These are phyloP conservation scores for Sindora glabra DNA, from an alignment of 306 rosid species.

Conservation along the genomic window DNA sequence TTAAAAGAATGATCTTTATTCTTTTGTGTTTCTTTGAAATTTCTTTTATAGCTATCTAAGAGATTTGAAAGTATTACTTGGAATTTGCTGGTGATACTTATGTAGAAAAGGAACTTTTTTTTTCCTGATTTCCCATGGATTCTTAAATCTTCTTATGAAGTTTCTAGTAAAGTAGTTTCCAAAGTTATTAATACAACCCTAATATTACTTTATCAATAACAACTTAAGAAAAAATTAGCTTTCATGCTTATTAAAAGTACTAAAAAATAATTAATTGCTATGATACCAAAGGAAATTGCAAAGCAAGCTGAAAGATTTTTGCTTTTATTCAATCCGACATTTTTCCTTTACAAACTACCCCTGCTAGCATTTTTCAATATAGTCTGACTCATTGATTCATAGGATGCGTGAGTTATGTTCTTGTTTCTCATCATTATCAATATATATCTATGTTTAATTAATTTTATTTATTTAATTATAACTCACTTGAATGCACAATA, in stretches of 20 bases:
- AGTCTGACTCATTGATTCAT: conserved; percentile 84
- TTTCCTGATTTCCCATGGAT: conserved; percentile 50
- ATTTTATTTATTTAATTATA: too few relatives aligned
- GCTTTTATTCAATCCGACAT: conserved; percentile 68
- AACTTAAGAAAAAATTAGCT: conserved; percentile 82
- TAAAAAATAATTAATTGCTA: conserved; percentile 77
- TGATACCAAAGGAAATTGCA: conserved; percentile 76
- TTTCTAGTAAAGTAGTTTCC: conserved; percentile 25
- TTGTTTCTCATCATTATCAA: neutral
- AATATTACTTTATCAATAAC: conserved; percentile 40
- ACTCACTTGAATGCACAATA: too few relatives aligned
- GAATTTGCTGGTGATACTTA: conserved; percentile 40
- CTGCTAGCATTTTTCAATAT: conserved; percentile 59
- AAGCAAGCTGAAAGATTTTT: conserved; percentile 59
- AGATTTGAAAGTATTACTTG: conserved; percentile 49
- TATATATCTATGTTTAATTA: neutral
- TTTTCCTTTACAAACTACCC: conserved; percentile 89
- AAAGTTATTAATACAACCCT: conserved; percentile 26
- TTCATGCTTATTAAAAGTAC: conserved; percentile 81
- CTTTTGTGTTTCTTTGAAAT: conserved; percentile 29
- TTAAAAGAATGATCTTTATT: conserved; percentile 18
- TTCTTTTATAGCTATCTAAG: conserved; percentile 53
- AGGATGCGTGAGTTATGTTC: conserved; percentile 78
- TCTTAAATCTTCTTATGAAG: conserved; percentile 38
- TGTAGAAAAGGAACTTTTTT: conserved; percentile 60